Base-by-base conservation (phyloP, 2,329 filamentous ascomycete species). In the Colletotrichum caudatum region DNA sequence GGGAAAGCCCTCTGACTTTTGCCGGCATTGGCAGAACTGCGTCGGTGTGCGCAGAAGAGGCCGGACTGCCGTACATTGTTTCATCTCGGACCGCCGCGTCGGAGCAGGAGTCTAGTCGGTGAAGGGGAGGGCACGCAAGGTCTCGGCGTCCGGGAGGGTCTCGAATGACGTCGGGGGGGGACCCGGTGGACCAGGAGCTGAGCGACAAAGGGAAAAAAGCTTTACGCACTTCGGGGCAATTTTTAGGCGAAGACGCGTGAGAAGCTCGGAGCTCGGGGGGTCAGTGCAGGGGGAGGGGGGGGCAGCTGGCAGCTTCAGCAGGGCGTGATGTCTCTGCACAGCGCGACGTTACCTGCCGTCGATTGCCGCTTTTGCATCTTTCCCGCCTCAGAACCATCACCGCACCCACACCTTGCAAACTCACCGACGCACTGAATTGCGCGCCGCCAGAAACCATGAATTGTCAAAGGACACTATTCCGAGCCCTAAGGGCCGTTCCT, bases 401-500 rank as follows among this genome's bases (percentile, higher is more conserved):
- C 26, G 11, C 16, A 54, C 16, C 6, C 46, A 48, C 54, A 53
- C 48, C 20, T 18, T 39, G 23, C 50, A 64, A 46, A 46, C 23
- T 37, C 39, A 20, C 26, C 1, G 20, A 26, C 26, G 16, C n/a
- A 14, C 48, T 37, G 26, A 16, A 9, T 35, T 33, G 50, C n/a
- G 61, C 57, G 0, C 23, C 11, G 5, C 44, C 44, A 70, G 74
- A 48, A 71, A 74, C 46, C 37, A 84, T 85, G 83, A 82, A 79
- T 37, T 79, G 74, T 50, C 81, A 79, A 74, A 75, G 78, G 58
- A 74, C 79, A 29, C 66, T 81, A 41, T 78, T 78, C 75, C 77
- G 78, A 50, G 76, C 83, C 5, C 73, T 84, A n/a, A 76, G 78
- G 70, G 78, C 77, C n/a, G 71, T 82, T 37, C 76, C 81, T 54